phyloP scores from a whole-genome alignment of 768 basidiomycete genomes.

The Naganishia onofrii region DNA sequence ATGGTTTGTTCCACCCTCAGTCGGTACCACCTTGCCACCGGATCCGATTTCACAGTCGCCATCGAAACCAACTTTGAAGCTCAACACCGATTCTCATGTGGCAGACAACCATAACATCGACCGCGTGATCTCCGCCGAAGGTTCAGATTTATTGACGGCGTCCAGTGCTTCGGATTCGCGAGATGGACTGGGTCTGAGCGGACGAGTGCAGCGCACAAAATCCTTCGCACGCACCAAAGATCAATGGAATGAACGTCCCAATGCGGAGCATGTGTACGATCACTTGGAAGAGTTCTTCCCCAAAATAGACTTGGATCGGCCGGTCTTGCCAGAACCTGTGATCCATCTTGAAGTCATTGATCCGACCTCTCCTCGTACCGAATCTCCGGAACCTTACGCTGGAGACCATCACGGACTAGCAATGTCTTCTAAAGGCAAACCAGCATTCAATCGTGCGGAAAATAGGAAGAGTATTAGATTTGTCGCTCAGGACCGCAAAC shows the following conservation, averaged over 20 bases:
- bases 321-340: conserved; percentile 62
- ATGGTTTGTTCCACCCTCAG: conserved; percentile 39
- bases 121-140: conserved; percentile 5
- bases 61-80: conserved; percentile 19
- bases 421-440: conserved; percentile 1
- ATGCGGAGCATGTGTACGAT: conserved; percentile 88
- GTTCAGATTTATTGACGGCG: conserved; percentile 36
- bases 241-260: conserved; percentile 86
- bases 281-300: conserved; percentile 94
- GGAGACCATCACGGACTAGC: background rate
- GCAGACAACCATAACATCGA: background rate
- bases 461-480: conserved; percentile 77
- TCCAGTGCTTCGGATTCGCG: conserved; percentile 38
- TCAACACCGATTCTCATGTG: conserved; percentile 6
- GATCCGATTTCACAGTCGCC: background rate
- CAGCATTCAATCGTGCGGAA: conserved; percentile 46
- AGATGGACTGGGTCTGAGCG: conserved; percentile 25
- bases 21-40: background rate
- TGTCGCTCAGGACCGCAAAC: conserved; percentile 84
- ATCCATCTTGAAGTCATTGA: background rate
- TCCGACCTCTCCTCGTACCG: conserved; percentile 9
- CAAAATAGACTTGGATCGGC: conserved; percentile 90
- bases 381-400: conserved; percentile 7
- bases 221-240: conserved; percentile 65
- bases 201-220: conserved; percentile 51